phyloP scores from a whole-genome alignment of 139 green algal species.

The Spirogloea muscicola region DNA sequence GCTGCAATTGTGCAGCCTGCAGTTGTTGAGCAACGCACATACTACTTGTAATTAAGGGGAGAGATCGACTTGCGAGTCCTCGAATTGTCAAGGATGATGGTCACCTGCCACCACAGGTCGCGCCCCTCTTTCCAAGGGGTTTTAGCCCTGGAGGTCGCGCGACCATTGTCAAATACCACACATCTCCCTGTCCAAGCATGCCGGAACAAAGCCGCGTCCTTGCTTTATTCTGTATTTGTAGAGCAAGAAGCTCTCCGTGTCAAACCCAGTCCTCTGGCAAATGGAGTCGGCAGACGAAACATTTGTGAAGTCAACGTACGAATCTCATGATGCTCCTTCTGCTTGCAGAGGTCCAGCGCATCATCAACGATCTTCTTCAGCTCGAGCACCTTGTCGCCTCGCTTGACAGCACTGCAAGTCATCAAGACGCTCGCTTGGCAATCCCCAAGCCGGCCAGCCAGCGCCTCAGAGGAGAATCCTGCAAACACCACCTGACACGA shows the following conservation, averaged over 20 bases:
- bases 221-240: no score
- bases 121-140: slow-evolving; percentile 53
- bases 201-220: no score
- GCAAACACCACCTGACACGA: slow-evolving; percentile 81
- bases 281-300: neutral
- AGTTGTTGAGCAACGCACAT: neutral
- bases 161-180: slow-evolving; percentile 72
- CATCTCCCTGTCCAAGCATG: neutral
- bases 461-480: slow-evolving; percentile 85
- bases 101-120: slow-evolving; percentile 60
- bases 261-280: neutral
- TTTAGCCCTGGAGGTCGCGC: slow-evolving; percentile 49
- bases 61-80: no score
- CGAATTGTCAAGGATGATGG: no score
- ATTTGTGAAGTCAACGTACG: neutral
- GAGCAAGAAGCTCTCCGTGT: neutral
- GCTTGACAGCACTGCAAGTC: slow-evolving; percentile 66
- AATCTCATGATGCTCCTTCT: neutral
- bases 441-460: slow-evolving; percentile 70
- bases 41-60: slow-evolving; percentile 1
- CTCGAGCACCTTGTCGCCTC: slow-evolving; percentile 72
- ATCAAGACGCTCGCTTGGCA: slow-evolving; percentile 61
- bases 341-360: slow-evolving; percentile 40
- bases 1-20: neutral
- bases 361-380: slow-evolving; percentile 70